Evolutionary conservation across 1,284 basidiomycete genomes (phyloP).

Genomic region (Papiliotrema laurentii): DNA sequence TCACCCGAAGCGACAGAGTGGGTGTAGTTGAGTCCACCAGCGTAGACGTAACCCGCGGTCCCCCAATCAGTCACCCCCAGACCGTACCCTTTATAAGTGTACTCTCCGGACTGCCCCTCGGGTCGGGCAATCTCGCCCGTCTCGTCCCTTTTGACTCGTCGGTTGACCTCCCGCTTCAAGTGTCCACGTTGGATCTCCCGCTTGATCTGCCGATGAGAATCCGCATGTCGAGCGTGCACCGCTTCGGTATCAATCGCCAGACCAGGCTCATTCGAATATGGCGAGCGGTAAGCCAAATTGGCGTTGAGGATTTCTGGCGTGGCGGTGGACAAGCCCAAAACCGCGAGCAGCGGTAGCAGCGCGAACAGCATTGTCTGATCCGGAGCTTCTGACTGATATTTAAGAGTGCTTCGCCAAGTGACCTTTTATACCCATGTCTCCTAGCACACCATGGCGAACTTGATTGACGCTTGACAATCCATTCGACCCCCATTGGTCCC

Average conservation of each 20-base stretch:
- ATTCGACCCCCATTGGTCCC: too few relatives aligned
- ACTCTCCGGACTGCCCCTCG: conserved; percentile 12
- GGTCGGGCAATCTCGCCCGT: conserved; percentile 4
- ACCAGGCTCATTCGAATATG: conserved; percentile 18
- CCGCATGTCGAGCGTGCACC: conserved; percentile 17
- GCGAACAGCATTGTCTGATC: background rate
- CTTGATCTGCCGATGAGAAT: conserved; percentile 11
- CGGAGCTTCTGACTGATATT: conserved; percentile 1
- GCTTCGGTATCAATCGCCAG: conserved; percentile 17
- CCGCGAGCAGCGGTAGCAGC: conserved; percentile 6
- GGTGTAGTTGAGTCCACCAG: conserved; percentile 14
- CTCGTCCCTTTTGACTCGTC: background rate
- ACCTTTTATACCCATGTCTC: too few relatives aligned
- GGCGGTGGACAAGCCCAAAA: conserved; percentile 1
- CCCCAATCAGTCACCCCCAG: conserved; percentile 16
- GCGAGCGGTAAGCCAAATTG: conserved; percentile 31
- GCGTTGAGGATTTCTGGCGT: conserved; percentile 9
- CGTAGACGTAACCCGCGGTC: conserved; percentile 26
- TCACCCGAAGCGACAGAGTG: conserved; percentile 17
- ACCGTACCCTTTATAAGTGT: conserved; percentile 15
- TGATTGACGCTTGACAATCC: too few relatives aligned
- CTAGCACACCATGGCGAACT: too few relatives aligned
- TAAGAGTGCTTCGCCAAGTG: conserved; percentile 18
- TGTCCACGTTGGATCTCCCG: conserved; percentile 4
- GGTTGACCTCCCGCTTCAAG: background rate